phyloP scores from a whole-genome alignment of 441 rosid genomes.

The Metrosideros polymorpha region DNA sequence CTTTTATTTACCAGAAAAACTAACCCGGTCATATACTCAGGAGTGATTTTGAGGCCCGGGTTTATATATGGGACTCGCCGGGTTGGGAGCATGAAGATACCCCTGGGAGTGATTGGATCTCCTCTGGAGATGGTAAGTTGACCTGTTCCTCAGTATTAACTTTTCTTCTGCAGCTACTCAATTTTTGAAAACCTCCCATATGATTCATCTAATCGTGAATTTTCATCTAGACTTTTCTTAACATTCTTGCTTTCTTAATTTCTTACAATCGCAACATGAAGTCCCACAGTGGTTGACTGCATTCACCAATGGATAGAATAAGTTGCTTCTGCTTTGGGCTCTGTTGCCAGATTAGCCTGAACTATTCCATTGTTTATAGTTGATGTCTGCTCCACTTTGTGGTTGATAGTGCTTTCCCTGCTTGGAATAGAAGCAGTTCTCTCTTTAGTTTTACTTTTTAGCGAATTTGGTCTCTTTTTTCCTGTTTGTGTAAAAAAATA shows the following conservation, averaged over 20 bases:
- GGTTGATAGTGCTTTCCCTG: neutral
- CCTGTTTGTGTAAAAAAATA: neutral
- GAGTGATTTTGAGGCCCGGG: constrained; percentile 94
- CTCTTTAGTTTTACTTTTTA: neutral
- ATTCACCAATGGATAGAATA: neutral
- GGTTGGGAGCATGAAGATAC: constrained; percentile 59
- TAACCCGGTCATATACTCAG: constrained; percentile 22
- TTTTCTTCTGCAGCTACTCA: neutral
- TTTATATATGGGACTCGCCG: constrained; percentile 83
- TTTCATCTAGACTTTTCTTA: neutral
- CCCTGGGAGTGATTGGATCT: constrained; percentile 67
- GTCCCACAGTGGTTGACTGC: neutral
- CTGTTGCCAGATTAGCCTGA: neutral
- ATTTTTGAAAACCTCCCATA: neutral
- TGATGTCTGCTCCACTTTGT: neutral
- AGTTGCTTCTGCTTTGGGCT: neutral
- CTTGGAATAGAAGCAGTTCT: neutral
- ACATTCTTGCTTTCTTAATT: neutral
- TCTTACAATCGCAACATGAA: neutral
- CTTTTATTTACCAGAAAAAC: neutral
- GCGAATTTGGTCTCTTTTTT: neutral
- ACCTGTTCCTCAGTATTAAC: neutral
- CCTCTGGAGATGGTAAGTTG: constrained; percentile 70
- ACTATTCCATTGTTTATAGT: neutral
- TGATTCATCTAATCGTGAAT: neutral